phyloP scores from a whole-genome alignment of 2,329 filamentous ascomycete species.

The Colletotrichum sp. region DNA sequence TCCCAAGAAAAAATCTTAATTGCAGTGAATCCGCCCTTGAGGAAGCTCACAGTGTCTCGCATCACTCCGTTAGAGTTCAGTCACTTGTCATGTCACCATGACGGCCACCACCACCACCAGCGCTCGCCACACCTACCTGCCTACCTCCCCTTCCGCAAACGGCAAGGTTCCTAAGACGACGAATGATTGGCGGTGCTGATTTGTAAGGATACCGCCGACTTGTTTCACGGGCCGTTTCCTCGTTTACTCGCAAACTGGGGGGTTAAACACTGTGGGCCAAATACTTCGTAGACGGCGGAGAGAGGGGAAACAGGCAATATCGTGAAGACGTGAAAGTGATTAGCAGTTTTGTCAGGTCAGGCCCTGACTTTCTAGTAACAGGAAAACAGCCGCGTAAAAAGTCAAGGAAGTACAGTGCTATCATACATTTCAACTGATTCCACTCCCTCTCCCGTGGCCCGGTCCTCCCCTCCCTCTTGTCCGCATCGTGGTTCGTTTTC shows the following conservation, averaged over 20 bases:
- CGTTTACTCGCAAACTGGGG: background rate
- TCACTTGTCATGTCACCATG: constrained; percentile 18
- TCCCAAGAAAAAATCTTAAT: background rate
- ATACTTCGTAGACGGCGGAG: background rate
- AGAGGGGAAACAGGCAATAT: background rate
- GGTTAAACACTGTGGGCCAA: background rate
- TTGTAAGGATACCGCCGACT: background rate
- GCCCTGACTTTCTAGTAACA: background rate
- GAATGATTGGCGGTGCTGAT: background rate
- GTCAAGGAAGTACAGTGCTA: background rate
- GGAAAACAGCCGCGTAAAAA: background rate
- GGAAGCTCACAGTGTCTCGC: constrained; percentile 11
- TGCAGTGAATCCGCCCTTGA: background rate
- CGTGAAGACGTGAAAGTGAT: background rate
- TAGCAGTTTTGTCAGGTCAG: background rate
- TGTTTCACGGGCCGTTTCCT: background rate
- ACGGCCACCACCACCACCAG: background rate
- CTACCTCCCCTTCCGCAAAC: background rate
- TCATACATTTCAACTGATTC: background rate
- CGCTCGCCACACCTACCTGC: background rate
- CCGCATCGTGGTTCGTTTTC: background rate
- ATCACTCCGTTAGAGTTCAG: constrained; percentile 15
- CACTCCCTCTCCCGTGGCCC: background rate
- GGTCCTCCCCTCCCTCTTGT: background rate
- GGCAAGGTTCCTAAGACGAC: background rate